phyloP scores from a whole-genome alignment of 345 rosid species.

The Citrus cavaleriei region DNA sequence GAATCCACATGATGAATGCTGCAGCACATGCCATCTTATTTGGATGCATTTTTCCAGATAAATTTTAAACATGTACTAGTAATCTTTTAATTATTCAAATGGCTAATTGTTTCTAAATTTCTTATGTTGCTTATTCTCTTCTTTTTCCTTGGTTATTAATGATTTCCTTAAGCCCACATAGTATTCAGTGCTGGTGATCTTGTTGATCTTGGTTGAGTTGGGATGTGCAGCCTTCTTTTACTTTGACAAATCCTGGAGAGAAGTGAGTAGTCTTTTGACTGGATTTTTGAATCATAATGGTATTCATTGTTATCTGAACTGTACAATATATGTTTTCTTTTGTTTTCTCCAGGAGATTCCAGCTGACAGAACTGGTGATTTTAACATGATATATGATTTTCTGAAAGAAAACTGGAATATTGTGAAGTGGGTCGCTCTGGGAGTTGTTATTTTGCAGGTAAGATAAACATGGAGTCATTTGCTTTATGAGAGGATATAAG shows the following conservation, averaged over 20 bases:
- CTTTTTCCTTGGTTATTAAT: conserved; percentile 10
- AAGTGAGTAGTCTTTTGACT: conserved; percentile 42
- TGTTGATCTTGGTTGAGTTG: conserved; percentile 85
- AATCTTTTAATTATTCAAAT: background rate
- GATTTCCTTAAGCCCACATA: conserved; percentile 62
- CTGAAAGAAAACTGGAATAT: conserved; percentile 78
- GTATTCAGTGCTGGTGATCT: conserved; percentile 72
- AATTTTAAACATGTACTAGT: background rate
- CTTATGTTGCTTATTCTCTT: background rate
- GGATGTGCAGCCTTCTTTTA: conserved; percentile 88
- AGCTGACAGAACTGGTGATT: conserved; percentile 76
- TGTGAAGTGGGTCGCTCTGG: conserved; percentile 92
- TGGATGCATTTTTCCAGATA: background rate
- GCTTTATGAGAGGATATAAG: background rate
- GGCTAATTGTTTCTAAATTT: background rate
- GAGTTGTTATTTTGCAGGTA: conserved; percentile 83
- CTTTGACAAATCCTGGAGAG: conserved; percentile 86
- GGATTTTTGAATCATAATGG: conserved; percentile 5
- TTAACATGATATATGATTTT: conserved; percentile 64
- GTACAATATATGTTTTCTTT: conserved; percentile 2
- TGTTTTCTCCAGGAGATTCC: conserved; percentile 65
- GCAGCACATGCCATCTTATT: background rate
- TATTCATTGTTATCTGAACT: background rate
- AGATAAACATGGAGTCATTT: conserved; percentile 10
- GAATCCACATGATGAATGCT: background rate